A percentile compares a stretch with the other conserved stretches of the same genome.
Evolutionary conservation across 2,329 filamentous ascomycete species (phyloP).

Genomic region (Hymenoscyphus occultus): DNA sequence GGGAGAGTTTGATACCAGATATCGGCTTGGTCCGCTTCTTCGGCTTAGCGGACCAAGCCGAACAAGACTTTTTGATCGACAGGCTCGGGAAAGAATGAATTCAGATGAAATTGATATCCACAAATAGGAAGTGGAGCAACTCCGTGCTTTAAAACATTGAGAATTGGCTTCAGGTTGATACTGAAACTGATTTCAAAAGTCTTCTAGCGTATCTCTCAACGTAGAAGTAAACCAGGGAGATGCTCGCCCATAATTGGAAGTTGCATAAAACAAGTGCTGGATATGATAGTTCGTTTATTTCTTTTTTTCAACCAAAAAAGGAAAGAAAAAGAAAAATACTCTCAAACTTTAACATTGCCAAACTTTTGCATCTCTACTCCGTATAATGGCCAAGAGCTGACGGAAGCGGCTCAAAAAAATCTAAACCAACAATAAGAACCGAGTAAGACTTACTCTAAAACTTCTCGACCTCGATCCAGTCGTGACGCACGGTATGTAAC

Average conservation of each 20-base stretch:
- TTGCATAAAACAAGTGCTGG: not conserved
- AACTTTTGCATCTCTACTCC: not conserved
- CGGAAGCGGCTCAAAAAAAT: not conserved
- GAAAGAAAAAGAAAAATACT: not conserved
- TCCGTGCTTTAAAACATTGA: not conserved
- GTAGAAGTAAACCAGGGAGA: not conserved
- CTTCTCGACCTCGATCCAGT: not conserved
- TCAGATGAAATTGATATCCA: not conserved
- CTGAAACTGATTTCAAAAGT: not conserved
- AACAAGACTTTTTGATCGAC: constrained; percentile 3
- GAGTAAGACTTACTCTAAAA: not conserved
- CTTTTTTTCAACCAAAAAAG: too few species aligned
- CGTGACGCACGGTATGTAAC: not conserved
- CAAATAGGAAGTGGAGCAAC: not conserved
- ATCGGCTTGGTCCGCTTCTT: not conserved
- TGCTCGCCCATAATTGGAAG: not conserved
- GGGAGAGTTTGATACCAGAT: constrained; percentile 2
- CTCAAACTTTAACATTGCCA: not conserved
- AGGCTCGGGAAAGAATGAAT: not conserved
- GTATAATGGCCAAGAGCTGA: not conserved
- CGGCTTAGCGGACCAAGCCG: not conserved
- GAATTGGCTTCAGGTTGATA: not conserved
- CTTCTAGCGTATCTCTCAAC: not conserved
- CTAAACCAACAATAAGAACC: not conserved
- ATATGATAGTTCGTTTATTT: not conserved